Percentiles rank a stretch among this genome's conserved stretches.
Evolutionary conservation across 1,139 yeast species (phyloP).

Genomic region (Suhomyces kunorum): DNA sequence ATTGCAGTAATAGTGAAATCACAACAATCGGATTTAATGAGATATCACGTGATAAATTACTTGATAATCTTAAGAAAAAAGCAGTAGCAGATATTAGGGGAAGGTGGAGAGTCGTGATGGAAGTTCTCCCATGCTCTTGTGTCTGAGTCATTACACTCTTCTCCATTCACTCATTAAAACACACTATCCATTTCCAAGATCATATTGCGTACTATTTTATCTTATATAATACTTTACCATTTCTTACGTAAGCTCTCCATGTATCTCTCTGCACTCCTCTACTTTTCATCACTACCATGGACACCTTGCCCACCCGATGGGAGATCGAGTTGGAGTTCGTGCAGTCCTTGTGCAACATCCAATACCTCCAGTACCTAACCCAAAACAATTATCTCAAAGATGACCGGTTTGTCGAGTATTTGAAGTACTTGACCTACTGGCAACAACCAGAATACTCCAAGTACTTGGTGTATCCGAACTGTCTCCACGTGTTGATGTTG

Average conservation of each 20-base stretch:
- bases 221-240: too few species aligned
- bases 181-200: too few species aligned
- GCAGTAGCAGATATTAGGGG: too few species aligned
- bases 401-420: conserved; percentile 60
- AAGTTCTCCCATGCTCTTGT: too few species aligned
- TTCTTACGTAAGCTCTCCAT: too few species aligned
- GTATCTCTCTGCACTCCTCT: too few species aligned
- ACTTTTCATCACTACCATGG: conserved; percentile 5
- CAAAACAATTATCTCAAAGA: conserved; percentile 69
- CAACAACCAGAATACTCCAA: conserved; percentile 63
- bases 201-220: too few species aligned
- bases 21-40: conserved; percentile 1
- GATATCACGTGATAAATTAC: not conserved
- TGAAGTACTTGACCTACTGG: conserved; percentile 76
- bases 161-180: too few species aligned
- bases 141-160: too few species aligned
- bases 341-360: conserved; percentile 79
- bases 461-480: conserved; percentile 71
- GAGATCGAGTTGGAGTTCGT: conserved; percentile 82
- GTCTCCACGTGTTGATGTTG: conserved; percentile 64
- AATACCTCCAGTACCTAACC: conserved; percentile 71
- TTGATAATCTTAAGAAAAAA: too few species aligned
- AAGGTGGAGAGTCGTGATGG: too few species aligned
- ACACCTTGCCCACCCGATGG: conserved; percentile 65
- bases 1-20: conserved; percentile 1